Evolutionary conservation across 371 early-diverging fungal species (phyloP), one percentile per base, ranked within the genome.

Genomic region (Apophysomyces elegans): DNA sequence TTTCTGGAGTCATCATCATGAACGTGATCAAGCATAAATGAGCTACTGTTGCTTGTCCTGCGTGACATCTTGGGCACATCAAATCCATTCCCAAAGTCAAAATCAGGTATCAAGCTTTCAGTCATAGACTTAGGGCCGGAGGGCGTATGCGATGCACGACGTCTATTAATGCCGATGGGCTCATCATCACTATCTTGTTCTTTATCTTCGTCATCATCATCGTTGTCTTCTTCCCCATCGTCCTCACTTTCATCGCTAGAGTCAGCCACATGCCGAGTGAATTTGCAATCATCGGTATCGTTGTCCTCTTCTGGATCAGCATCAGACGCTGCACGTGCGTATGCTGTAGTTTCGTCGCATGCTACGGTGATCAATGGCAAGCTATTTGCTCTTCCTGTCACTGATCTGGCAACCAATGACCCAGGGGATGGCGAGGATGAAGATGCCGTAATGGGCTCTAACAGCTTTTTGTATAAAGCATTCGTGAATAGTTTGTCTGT

Each of bases 51-150:
- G 21, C 54, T 50, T 16, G 54, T 26, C 4, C 54, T 16, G 2
- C 54, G 54, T 18, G 54, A 50, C 54, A 50, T 50, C 21, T 50
- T 50, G 9, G 78, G 68, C 7, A 79, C 75, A 63, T 80, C 80
- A 58, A 80, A 77, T 7, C 80, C 77, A 50, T 80, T 80, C n/a
- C 80, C 81, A 68, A 80, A 80, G 44, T 80, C 81, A 61, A 80
- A 80, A 62, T 80, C 81, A 35, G 78, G 81, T 54, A 80, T 78
- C 14, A 77, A 58, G 13, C 65, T 64, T 35, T 78, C 70, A 1
- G 68, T 73, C 56, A 67, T 45, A 0, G 70, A 64, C 38, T 64
- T 70, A 5, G 66, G 61, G 13, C 32, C 57, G 1, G 58, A 58
- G 18, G 58, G 58, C 14, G 37, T 58, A 2, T 50, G 54, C 21